These are phyloP conservation scores for Articulospora tetracladia DNA, from an alignment of 495 filamentous ascomycete genomes.

Conservation along the genomic window DNA sequence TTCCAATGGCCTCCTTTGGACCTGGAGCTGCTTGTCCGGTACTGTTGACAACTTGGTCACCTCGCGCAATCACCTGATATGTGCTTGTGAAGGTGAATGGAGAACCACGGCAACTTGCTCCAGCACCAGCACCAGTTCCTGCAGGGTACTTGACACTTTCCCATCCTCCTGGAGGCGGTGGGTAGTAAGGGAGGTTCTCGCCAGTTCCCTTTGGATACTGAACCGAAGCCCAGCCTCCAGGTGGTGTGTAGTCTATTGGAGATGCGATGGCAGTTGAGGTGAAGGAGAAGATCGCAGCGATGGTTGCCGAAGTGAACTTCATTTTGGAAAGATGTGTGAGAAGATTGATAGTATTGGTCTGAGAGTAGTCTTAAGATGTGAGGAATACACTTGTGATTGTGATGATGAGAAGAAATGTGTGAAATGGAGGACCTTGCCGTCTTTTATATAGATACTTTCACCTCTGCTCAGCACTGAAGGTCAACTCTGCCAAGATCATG, in stretches of 20 bases:
- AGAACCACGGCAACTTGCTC: not conserved
- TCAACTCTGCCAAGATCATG: not conserved
- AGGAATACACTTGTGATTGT: not conserved
- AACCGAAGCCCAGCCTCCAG: conserved; percentile 6
- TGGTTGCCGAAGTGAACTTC: conserved; percentile 1
- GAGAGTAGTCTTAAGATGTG: not conserved
- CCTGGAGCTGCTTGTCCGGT: conserved; percentile 19
- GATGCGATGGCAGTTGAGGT: not conserved
- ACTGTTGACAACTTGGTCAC: conserved; percentile 36
- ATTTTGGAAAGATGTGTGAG: not conserved
- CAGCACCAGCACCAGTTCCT: conserved; percentile 5
- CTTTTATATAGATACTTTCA: not conserved
- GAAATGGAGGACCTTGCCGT: not conserved
- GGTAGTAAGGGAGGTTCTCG: conserved; percentile 16
- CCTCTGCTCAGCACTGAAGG: not conserved
- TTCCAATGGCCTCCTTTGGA: not conserved
- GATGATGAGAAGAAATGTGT: not conserved
- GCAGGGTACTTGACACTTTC: conserved; percentile 13
- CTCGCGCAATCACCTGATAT: conserved; percentile 32
- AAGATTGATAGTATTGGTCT: not conserved
- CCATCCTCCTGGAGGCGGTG: conserved; percentile 15
- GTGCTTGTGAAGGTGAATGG: conserved; percentile 35
- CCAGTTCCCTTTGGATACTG: conserved; percentile 13
- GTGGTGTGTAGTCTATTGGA: not conserved
- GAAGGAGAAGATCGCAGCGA: not conserved